Conservation (phyloP, 805 yeast genomes). For the Kazachstania kunashirensis region DNA sequence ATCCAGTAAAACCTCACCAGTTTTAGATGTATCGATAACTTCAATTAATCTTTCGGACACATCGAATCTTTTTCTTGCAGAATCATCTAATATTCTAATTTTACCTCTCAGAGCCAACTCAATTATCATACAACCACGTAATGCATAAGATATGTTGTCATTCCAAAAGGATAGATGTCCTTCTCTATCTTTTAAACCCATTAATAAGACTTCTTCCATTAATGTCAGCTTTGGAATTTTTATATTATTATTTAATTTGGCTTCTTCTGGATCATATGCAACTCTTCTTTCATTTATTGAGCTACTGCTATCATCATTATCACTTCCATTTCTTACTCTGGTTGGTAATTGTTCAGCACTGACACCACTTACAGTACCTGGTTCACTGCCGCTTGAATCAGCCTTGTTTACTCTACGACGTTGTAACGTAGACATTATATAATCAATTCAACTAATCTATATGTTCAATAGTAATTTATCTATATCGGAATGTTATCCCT, state of each 20-base stretch:
- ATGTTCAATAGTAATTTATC: no score
- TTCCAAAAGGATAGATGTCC: constrained; percentile 97
- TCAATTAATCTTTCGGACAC: constrained; percentile 80
- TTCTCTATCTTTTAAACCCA: constrained; percentile 92
- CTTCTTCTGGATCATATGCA: constrained; percentile 68
- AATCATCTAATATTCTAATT: constrained; percentile 82
- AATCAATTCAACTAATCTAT: no score
- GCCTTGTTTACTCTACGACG: constrained; percentile 62
- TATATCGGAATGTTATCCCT: no score
- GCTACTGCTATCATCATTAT: constrained; percentile 17
- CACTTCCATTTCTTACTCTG: constrained; percentile 9
- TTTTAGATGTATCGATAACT: constrained; percentile 73
- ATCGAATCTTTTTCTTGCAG: constrained; percentile 82
- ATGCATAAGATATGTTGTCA: constrained; percentile 91
- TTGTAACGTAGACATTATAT: constrained; percentile 48
- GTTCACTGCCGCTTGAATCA: constrained; percentile 13
- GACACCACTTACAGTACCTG: background rate
- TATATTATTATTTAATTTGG: constrained; percentile 30
- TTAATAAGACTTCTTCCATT: constrained; percentile 90
- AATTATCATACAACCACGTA: constrained; percentile 85
- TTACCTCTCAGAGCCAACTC: constrained; percentile 89
- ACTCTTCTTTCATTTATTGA: constrained; percentile 41
- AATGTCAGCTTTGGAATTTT: constrained; percentile 70
- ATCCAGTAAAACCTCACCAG: constrained; percentile 92
- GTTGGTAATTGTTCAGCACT: constrained; percentile 1